Base-by-base conservation (phyloP, 331 rosid species). In the Erythrophleum ivorense region DNA sequence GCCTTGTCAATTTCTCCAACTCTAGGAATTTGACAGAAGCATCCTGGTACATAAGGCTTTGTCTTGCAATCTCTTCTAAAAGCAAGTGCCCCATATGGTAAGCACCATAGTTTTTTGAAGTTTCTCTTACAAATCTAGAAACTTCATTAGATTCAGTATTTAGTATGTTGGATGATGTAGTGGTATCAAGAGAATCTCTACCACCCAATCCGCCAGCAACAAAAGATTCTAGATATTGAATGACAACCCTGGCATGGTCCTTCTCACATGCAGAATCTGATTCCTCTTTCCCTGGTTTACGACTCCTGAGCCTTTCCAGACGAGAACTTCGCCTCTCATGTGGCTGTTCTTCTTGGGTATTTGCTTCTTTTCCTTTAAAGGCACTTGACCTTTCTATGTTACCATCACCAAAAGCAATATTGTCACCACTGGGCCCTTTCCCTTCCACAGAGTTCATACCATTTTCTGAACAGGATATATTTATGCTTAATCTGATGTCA, bases 281-380 rank as follows among this genome's bases (percentile, higher is more conserved):
- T 85, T 91, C 98, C 82, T 92, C 98, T 82, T 91, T 95, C 84
- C 91, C 98, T 9, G 98, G 99, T 82, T 95, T 95, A 85, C 97
- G 97, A 82, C 93, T 95, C 78, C 97, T 92, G 52, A 95, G 98
- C 89, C 98, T 91, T 79, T 94, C 98, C 65, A 94, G 97, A 80
- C 98, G 97, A 85, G 92, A 85, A 87, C 99, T 95, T 80, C 99
- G 89, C 83, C 99, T 89, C 84, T 95, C 99, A 75, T 95, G 97
- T 7, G 93, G 97, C 60, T 91, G 97, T 79, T 93, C 95, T 75
- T 92, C 99, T 59, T 87, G 86, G 69, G 60, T 52, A 81, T 81
- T 88, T 64, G 82, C 81, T 85, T 94, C 94, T 81, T 86, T 93
- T 77, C 91, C 99, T 90, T 87, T 95, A 74, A 68, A 50, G 78